Evolutionary conservation across 2,329 filamentous ascomycete species (phyloP).

Genomic region (Emmonsiellopsis sp.): DNA sequence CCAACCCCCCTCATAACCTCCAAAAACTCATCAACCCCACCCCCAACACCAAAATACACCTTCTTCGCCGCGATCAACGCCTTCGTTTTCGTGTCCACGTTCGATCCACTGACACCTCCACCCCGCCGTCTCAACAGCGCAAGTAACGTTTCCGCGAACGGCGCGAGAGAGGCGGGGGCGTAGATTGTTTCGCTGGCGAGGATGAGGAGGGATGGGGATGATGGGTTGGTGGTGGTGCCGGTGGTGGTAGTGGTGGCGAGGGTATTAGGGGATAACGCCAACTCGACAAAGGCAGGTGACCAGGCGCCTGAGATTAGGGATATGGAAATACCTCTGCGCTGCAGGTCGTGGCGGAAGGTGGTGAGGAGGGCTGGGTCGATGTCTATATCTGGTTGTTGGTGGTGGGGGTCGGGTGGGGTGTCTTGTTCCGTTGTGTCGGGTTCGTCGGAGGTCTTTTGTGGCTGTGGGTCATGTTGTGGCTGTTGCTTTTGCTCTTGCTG

Average conservation of each 20-base stretch:
- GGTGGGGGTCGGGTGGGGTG: constrained; percentile 4
- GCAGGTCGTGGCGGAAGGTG: constrained; percentile 38
- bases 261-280: constrained; percentile 25
- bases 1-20: constrained; percentile 21
- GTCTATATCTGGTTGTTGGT: constrained; percentile 34
- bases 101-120: not conserved
- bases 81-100: constrained; percentile 23
- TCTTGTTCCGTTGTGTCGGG: no score
- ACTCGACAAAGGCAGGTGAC: constrained; percentile 40
- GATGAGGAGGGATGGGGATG: constrained; percentile 31
- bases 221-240: constrained; percentile 9
- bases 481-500: not conserved
- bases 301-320: constrained; percentile 53
- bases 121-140: constrained; percentile 31
- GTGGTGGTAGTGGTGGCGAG: not conserved
- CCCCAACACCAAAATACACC: constrained; percentile 59
- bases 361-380: constrained; percentile 40
- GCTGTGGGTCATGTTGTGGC: not conserved
- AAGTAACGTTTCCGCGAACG: constrained; percentile 49
- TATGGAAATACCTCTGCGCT: constrained; percentile 36
- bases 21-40: constrained; percentile 53
- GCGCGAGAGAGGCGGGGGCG: constrained; percentile 43
- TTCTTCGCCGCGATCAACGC: constrained; percentile 55
- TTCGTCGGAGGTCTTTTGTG: not conserved
- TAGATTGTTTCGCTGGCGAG: constrained; percentile 60